These are phyloP conservation scores for Rosa hybrid DNA, from an alignment of 331 rosid genomes.

Conservation along the genomic window DNA sequence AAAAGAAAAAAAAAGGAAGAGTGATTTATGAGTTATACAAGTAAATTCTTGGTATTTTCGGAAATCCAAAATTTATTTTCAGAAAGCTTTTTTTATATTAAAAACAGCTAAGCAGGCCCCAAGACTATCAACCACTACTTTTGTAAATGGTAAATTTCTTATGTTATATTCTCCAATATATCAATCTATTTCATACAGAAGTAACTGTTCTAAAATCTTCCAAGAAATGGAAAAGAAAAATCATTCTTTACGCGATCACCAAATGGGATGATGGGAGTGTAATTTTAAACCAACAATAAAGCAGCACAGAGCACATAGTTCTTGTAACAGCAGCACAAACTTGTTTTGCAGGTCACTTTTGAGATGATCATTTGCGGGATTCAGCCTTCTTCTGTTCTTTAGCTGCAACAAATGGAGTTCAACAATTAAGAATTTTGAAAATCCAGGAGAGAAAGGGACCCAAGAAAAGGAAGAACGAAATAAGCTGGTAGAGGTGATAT, in stretches of 20 bases:
- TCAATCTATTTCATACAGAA: not conserved
- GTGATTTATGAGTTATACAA: too few relatives aligned
- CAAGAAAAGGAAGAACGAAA: not conserved
- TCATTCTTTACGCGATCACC: not conserved
- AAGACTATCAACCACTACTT: too few relatives aligned
- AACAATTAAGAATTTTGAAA: not conserved
- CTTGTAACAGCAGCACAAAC: constrained; percentile 23
- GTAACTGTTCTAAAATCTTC: not conserved
- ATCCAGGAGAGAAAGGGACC: not conserved
- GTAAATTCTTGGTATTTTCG: too few relatives aligned
- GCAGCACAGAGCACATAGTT: constrained; percentile 10
- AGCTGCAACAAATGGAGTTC: constrained; percentile 37
- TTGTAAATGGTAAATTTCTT: not conserved
- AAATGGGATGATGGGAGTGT: not conserved
- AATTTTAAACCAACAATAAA: not conserved
- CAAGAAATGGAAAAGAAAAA: not conserved
- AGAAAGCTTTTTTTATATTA: too few relatives aligned
- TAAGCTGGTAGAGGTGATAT: not conserved
- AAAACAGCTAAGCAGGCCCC: too few relatives aligned
- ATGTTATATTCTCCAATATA: not conserved
- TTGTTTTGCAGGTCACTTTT: not conserved
- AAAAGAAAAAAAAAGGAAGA: too few relatives aligned
- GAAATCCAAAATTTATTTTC: too few relatives aligned
- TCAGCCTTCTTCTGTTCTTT: constrained; percentile 54
- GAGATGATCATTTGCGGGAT: constrained; percentile 43